These are phyloP conservation scores for Alternaria burnsii DNA, from an alignment of 2,329 filamentous ascomycete species.

Conservation along the genomic window DNA sequence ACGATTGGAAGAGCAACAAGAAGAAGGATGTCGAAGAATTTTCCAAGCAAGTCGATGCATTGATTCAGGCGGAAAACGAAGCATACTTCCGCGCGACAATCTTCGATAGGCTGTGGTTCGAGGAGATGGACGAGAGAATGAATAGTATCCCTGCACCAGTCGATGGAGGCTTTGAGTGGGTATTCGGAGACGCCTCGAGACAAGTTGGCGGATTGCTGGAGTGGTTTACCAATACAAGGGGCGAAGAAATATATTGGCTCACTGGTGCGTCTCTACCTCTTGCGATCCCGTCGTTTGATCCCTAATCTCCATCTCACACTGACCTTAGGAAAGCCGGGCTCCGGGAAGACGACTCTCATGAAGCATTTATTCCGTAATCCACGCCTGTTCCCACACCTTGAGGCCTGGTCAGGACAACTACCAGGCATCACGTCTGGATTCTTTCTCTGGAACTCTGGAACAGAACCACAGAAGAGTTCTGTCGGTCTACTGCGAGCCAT, in stretches of 20 bases:
- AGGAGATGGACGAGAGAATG: constrained; percentile 35
- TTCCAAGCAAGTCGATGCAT: constrained; percentile 31
- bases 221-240: constrained; percentile 37
- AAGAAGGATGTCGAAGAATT: constrained; percentile 44
- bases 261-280: constrained; percentile 27
- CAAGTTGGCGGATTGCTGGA: constrained; percentile 31
- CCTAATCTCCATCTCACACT: not conserved
- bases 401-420: constrained; percentile 39
- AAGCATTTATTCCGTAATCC: constrained; percentile 46
- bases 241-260: constrained; percentile 43
- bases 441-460: constrained; percentile 57
- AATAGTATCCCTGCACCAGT: constrained; percentile 31
- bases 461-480: constrained; percentile 38
- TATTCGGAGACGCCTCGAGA: constrained; percentile 28
- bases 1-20: constrained; percentile 39
- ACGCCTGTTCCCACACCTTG: constrained; percentile 33
- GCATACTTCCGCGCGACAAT: constrained; percentile 33
- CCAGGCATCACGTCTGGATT: constrained; percentile 51
- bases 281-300: not conserved
- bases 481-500: constrained; percentile 37
- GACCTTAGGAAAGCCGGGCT: constrained; percentile 51
- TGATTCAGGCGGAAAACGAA: constrained; percentile 32
- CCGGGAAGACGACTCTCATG: constrained; percentile 60
- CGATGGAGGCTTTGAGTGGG: constrained; percentile 35
- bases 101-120: constrained; percentile 34